Evolutionary conservation across 2,329 filamentous ascomycete genomes (phyloP).

Genomic region (Aspergillus candidus): DNA sequence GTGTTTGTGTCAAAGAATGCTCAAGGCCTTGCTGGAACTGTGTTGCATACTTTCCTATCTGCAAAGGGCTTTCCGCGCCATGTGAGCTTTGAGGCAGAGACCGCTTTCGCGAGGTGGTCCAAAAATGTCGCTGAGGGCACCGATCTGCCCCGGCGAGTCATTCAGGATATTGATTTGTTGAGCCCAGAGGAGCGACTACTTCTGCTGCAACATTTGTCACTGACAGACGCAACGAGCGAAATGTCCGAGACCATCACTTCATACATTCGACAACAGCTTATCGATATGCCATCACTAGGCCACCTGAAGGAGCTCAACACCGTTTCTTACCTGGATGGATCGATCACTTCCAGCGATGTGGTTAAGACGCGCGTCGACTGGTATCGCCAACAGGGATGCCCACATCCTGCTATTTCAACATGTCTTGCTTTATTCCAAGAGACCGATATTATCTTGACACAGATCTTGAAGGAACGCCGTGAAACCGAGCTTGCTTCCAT

Average conservation of each 20-base stretch:
- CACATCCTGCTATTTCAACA: conserved; percentile 26
- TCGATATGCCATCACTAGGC: conserved; percentile 33
- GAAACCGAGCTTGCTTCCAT: conserved; percentile 34
- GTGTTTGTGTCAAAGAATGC: conserved; percentile 42
- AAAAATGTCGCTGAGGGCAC: conserved; percentile 23
- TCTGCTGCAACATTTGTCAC: conserved; percentile 33
- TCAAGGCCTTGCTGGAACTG: conserved; percentile 37
- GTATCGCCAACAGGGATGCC: conserved; percentile 37
- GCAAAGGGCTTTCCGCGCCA: conserved; percentile 35
- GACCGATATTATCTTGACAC: conserved; percentile 25
- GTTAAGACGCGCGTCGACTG: conserved; percentile 38
- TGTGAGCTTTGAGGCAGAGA: conserved; percentile 37
- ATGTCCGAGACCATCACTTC: conserved; percentile 26
- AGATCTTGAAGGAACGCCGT: conserved; percentile 23
- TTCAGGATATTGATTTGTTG: conserved; percentile 38
- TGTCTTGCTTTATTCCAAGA: conserved; percentile 37
- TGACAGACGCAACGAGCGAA: conserved; percentile 24
- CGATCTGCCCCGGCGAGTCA: conserved; percentile 33
- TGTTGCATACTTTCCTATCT: conserved; percentile 44
- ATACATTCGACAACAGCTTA: conserved; percentile 29
- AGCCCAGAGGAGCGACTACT: conserved; percentile 39
- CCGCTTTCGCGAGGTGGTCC: conserved; percentile 32
- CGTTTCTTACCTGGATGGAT: conserved; percentile 37
- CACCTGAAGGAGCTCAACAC: conserved; percentile 39
- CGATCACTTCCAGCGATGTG: conserved; percentile 30